Conservation (phyloP, 352 stramenopile species). For the Blastocystis sp. region DNA sequence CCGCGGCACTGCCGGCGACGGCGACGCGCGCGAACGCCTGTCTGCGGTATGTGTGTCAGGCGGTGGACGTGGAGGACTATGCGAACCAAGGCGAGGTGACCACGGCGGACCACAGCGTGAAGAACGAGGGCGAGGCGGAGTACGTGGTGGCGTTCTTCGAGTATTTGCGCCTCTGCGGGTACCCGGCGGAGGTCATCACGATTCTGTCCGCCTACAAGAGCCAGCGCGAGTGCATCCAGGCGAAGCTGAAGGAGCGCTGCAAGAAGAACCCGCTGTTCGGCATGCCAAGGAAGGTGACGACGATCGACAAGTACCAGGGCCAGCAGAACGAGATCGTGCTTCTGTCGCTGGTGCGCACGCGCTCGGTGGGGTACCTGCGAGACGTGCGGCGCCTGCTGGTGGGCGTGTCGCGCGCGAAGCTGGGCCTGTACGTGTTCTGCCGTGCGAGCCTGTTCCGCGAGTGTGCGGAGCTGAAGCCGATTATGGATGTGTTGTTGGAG, state of each 20-base stretch:
- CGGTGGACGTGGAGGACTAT: conserved; percentile 84
- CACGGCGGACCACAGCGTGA: conserved; percentile 81
- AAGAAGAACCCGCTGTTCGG: background rate
- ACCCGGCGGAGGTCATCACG: conserved; percentile 83
- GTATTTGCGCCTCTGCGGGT: conserved; percentile 87
- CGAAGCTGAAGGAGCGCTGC: conserved; percentile 77
- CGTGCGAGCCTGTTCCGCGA: conserved; percentile 76
- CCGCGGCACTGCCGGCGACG: conserved; percentile 72
- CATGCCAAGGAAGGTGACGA: conserved; percentile 76
- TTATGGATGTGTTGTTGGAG: conserved; percentile 74
- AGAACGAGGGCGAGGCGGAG: conserved; percentile 90
- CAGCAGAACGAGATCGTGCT: conserved; percentile 92
- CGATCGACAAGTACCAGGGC: conserved; percentile 89
- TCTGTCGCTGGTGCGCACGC: conserved; percentile 87
- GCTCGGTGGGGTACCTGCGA: conserved; percentile 82
- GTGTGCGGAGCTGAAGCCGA: conserved; percentile 77
- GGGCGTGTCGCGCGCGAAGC: conserved; percentile 83
- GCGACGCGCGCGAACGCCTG: conserved; percentile 81
- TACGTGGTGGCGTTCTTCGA: conserved; percentile 86
- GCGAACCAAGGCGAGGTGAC: conserved; percentile 76
- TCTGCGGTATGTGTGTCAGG: conserved; percentile 83
- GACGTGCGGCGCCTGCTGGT: conserved; percentile 87
- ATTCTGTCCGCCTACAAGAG: conserved; percentile 91
- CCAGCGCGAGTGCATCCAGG: conserved; percentile 85
- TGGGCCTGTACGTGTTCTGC: conserved; percentile 89